phyloP scores from a whole-genome alignment of 75 land plant species.

The Pinus tabuliformis region DNA sequence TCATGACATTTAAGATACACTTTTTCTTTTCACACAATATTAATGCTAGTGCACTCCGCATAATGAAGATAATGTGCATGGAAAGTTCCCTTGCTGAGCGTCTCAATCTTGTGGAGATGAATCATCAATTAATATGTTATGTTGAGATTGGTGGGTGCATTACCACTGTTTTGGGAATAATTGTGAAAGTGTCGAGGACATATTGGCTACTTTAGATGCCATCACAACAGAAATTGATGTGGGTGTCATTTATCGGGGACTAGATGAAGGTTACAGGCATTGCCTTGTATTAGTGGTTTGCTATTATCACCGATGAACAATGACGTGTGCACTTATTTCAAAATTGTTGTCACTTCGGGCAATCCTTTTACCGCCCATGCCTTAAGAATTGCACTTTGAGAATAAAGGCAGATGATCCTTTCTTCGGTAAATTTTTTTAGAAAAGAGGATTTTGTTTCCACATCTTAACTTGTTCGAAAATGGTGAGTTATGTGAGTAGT shows the following conservation, averaged over 20 bases:
- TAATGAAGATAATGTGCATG: conserved; percentile 60
- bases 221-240: conserved; percentile 66
- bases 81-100: conserved; percentile 77
- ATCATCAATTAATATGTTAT: conserved; percentile 78
- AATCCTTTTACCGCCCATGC: too few relatives aligned
- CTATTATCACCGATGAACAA: too few relatives aligned
- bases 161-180: neutral
- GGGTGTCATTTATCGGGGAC: conserved; percentile 62
- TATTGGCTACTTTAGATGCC: conserved; percentile 72
- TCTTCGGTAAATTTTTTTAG: too few relatives aligned
- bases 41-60: conserved; percentile 80
- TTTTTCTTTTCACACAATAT: conserved; percentile 76
- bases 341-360: too few relatives aligned
- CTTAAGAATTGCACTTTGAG: too few relatives aligned
- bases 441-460: too few relatives aligned
- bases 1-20: conserved; percentile 82
- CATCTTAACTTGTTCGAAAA: too few relatives aligned
- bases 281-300: too few relatives aligned
- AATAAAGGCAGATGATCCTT: too few relatives aligned
- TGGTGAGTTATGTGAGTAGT: too few relatives aligned
- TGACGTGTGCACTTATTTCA: too few relatives aligned
- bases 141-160: conserved; percentile 68
- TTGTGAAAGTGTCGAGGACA: conserved; percentile 70
- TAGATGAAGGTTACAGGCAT: too few relatives aligned
- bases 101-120: conserved; percentile 74